A percentile compares a stretch with the other conserved stretches of the same genome.
These are phyloP conservation scores for Entomortierella parvispora DNA, from an alignment of 192 early-diverging fungal genomes.

Conservation along the genomic window DNA sequence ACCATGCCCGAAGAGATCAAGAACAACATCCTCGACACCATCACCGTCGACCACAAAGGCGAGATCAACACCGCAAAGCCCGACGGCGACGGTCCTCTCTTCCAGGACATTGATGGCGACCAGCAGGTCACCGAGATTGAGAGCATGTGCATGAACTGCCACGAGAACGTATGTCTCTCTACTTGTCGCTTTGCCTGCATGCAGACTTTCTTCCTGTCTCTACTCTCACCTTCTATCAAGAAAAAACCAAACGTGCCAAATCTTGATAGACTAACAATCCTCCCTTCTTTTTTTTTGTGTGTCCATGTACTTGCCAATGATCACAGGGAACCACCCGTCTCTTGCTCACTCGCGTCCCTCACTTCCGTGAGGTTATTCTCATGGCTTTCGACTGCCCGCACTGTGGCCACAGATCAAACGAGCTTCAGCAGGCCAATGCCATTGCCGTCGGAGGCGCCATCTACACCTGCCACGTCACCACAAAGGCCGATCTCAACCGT, in stretches of 20 bases:
- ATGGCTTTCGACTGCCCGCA: constrained; percentile 67
- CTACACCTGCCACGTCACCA: constrained; percentile 68
- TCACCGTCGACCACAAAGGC: constrained; percentile 28
- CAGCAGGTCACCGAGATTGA: constrained; percentile 82
- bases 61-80: constrained; percentile 3
- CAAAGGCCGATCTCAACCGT: constrained; percentile 86
- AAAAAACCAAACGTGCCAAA: not conserved
- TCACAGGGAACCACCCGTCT: constrained; percentile 83
- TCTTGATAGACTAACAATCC: too few species aligned
- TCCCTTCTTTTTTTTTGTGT: not conserved
- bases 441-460: constrained; percentile 85
- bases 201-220: not conserved
- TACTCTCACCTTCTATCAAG: not conserved
- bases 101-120: constrained; percentile 55
- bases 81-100: constrained; percentile 41
- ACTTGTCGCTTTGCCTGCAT: not conserved
- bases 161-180: constrained; percentile 69
- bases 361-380: constrained; percentile 81
- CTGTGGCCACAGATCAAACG: constrained; percentile 90
- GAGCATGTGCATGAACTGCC: constrained; percentile 90
- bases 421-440: constrained; percentile 86
- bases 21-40: constrained; percentile 6
- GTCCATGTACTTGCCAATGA: not conserved
- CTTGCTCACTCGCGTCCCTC: constrained; percentile 90
- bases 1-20: not conserved